phyloP scores from a whole-genome alignment of 176 grass and related monocot genomes.

The Chrysopogon serrulatus region DNA sequence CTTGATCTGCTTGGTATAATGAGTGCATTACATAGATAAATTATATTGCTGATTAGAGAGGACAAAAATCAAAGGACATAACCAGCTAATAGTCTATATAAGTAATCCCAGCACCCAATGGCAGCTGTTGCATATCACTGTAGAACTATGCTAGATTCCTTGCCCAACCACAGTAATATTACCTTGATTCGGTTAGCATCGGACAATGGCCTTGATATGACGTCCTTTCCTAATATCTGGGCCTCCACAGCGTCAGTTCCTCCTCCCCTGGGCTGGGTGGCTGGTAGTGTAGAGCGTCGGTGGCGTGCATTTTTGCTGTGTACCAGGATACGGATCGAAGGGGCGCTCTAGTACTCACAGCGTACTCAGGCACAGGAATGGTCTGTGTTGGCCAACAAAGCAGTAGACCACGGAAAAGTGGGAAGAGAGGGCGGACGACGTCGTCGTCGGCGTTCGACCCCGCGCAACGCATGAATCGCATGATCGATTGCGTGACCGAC shows the following conservation, averaged over 20 bases:
- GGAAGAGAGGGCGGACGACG: background rate
- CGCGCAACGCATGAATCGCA: too few relatives aligned
- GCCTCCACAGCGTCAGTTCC: too few relatives aligned
- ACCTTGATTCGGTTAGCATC: slow-evolving; percentile 95
- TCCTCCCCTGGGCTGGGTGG: too few relatives aligned
- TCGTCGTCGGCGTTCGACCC: too few relatives aligned
- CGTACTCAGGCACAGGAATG: too few relatives aligned
- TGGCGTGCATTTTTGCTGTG: background rate
- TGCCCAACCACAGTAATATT: background rate
- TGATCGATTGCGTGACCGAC: background rate
- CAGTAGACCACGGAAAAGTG: background rate
- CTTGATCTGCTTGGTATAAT: slow-evolving; percentile 73
- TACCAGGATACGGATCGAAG: background rate
- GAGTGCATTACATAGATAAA: background rate
- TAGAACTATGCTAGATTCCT: slow-evolving; percentile 35
- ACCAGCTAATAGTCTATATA: background rate
- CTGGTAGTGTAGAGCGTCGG: too few relatives aligned
- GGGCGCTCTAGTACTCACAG: too few relatives aligned
- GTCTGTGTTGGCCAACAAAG: slow-evolving; percentile 9
- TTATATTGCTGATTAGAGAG: background rate
- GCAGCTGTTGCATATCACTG: slow-evolving; percentile 28
- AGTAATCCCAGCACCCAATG: slow-evolving; percentile 18
- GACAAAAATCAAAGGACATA: background rate
- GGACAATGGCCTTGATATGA: slow-evolving; percentile 78
- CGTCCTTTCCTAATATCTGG: slow-evolving; percentile 86